Percentiles rank a stretch among this genome's conserved stretches.
These are phyloP conservation scores for Beauveria brongniartii DNA, from an alignment of 2,329 filamentous ascomycete genomes.

Conservation along the genomic window DNA sequence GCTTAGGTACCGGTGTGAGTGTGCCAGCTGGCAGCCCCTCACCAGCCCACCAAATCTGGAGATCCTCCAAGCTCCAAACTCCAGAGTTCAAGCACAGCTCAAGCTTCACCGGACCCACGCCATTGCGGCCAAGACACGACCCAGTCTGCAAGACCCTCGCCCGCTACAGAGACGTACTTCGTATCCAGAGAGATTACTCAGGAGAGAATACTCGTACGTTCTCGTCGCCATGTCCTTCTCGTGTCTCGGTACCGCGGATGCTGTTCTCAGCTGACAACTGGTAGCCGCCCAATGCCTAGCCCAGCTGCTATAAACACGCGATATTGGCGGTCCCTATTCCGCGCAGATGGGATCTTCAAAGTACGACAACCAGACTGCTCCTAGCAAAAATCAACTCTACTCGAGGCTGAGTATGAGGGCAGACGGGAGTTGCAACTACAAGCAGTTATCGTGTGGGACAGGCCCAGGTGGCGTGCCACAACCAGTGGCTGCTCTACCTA, in stretches of 20 bases:
- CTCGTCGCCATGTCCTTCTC: background rate
- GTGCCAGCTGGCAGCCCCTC: too few species aligned
- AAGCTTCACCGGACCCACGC: background rate
- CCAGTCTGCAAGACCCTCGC: background rate
- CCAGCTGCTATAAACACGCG: background rate
- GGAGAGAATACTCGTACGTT: background rate
- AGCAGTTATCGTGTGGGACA: too few species aligned
- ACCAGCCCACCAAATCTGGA: too few species aligned
- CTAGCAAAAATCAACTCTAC: too few species aligned
- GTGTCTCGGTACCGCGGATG: background rate
- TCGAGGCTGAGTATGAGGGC: too few species aligned
- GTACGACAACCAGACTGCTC: background rate
- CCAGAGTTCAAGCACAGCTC: background rate
- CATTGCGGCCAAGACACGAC: slow-evolving; percentile 6
- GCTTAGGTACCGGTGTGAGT: too few species aligned
- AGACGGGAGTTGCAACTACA: too few species aligned
- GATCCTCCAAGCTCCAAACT: background rate
- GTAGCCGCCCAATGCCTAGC: background rate
- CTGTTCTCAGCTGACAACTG: background rate
- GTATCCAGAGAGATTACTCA: too few species aligned
- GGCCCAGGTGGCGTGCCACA: too few species aligned
- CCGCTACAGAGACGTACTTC: too few species aligned
- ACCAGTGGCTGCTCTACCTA: too few species aligned
- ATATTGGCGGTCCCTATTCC: background rate
- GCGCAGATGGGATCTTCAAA: background rate